These are phyloP conservation scores for Pseudoperonospora humuli DNA, from an alignment of 352 stramenopile genomes.

Conservation along the genomic window DNA sequence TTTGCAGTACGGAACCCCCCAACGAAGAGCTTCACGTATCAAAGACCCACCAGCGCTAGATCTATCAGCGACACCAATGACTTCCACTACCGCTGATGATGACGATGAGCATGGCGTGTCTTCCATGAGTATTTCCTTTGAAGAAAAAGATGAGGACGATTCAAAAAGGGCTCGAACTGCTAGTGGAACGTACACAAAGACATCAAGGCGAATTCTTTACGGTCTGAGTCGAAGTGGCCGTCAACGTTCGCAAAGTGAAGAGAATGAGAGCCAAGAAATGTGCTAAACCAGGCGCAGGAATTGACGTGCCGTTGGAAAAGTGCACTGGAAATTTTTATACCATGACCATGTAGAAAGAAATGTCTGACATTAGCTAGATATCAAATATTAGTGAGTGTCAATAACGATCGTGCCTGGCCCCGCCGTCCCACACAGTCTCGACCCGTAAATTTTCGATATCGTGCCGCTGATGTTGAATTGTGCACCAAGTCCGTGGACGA, in stretches of 20 bases:
- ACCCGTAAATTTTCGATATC: constrained; percentile 63
- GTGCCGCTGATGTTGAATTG: constrained; percentile 50
- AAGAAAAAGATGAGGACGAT: constrained; percentile 8
- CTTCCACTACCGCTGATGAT: constrained; percentile 17
- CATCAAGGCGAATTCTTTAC: constrained; percentile 22
- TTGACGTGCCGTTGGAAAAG: constrained; percentile 4
- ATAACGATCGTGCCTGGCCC: constrained; percentile 12
- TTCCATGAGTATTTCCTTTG: constrained; percentile 18
- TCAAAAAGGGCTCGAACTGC: constrained; percentile 15
- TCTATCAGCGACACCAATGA: constrained; percentile 20
- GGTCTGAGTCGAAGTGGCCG: constrained; percentile 13
- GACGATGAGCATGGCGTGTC: constrained; percentile 11
- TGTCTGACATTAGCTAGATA: too few relatives aligned
- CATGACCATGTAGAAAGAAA: too few relatives aligned
- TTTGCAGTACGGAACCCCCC: constrained; percentile 11
- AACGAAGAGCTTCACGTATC: constrained; percentile 3
- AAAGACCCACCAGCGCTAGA: constrained; percentile 20
- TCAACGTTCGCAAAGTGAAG: constrained; percentile 22
- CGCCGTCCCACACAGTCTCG: constrained; percentile 45
- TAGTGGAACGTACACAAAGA: constrained; percentile 23
- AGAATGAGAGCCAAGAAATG: constrained; percentile 16
- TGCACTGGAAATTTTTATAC: too few relatives aligned
- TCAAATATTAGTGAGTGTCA: too few relatives aligned
- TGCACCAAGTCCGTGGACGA: too few relatives aligned
- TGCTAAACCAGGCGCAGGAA: constrained; percentile 9